Evolutionary conservation across 73 alveolate genomes (phyloP), one percentile per base, ranked within the genome.

Genomic region (Blepharisma stoltei): DNA sequence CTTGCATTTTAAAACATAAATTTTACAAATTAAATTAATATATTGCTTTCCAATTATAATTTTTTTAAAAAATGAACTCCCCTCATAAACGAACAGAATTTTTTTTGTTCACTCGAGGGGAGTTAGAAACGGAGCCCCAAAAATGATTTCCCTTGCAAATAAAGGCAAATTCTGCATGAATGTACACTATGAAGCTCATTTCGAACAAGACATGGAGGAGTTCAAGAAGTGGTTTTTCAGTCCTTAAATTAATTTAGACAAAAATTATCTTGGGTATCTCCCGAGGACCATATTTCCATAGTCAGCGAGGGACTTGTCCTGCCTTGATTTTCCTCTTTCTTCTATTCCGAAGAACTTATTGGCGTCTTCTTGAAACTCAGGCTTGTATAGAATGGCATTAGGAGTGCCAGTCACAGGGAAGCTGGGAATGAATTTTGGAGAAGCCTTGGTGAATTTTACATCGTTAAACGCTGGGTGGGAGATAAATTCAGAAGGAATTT

Each of bases 121-220:
- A n/a, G n/a, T n/a, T 11, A 60, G 18, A 4, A 60, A 14, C 0
- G 45, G 46, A 20, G 73, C 46, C 37, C 73, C 73, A 18, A 38
- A 60, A 60, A 69, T 69, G 65, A 69, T 69, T 9, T 14, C 20
- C 1, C 55, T 25, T n/a, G 79, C 79, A 9, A 69, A 69, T n/a
- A 38, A 25, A 21, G 7, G 78, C 9, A 14, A 43, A 54, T 84
- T 84, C 79, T 78, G 55, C 68, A 83, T 88, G 95, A 88, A 84
- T 66, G 66, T 84, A 6, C 79, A 88, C 48, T 88, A 48, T 46
- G 92, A 83, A 67, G 65, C 84, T 44, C 71, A 80, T 20, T 73
- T 83, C 21, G 88, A 88, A 7, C 53, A 88, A 23, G 87, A 88
- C 55, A 71, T 87, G 65, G 46, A 43, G 4, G 83, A 82, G 20